These are phyloP conservation scores for Boletus tomentosulus DNA, from an alignment of 768 basidiomycete genomes.

Conservation along the genomic window DNA sequence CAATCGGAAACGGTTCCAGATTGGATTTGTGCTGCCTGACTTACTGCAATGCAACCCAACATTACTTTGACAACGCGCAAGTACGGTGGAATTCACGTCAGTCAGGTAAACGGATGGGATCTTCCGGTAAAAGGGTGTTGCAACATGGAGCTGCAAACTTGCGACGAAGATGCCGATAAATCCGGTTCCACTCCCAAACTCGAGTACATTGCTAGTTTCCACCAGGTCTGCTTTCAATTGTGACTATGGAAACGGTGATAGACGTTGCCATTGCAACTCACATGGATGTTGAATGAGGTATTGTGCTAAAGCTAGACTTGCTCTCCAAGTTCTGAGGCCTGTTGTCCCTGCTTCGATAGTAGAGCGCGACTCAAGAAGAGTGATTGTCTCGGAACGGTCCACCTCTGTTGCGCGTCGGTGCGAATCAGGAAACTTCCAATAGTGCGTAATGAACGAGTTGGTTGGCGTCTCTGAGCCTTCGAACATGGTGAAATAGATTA, in stretches of 20 bases:
- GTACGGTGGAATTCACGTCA: constrained; percentile 61
- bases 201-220: constrained; percentile 49
- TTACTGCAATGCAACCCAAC: constrained; percentile 63
- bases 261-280: constrained; percentile 24
- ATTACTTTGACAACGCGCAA: constrained; percentile 58
- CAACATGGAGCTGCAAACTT: constrained; percentile 42
- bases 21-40: constrained; percentile 18
- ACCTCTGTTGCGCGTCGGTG: not conserved
- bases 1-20: not conserved
- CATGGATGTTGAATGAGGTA: constrained; percentile 57
- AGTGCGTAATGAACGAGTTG: constrained; percentile 61
- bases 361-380: constrained; percentile 69
- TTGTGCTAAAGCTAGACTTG: constrained; percentile 62
- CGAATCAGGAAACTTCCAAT: constrained; percentile 41
- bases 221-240: constrained; percentile 2
- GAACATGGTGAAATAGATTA: not conserved
- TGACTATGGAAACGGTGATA: not conserved
- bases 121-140: not conserved
- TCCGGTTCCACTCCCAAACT: constrained; percentile 75
- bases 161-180: constrained; percentile 65
- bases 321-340: constrained; percentile 75
- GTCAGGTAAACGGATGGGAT: constrained; percentile 46
- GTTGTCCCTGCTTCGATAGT: constrained; percentile 76
- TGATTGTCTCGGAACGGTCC: constrained; percentile 39
- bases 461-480: constrained; percentile 27